Percentiles rank a stretch among this genome's conserved stretches.
Conservation (phyloP, 441 rosid genomes). For the Populus hybrid region DNA sequence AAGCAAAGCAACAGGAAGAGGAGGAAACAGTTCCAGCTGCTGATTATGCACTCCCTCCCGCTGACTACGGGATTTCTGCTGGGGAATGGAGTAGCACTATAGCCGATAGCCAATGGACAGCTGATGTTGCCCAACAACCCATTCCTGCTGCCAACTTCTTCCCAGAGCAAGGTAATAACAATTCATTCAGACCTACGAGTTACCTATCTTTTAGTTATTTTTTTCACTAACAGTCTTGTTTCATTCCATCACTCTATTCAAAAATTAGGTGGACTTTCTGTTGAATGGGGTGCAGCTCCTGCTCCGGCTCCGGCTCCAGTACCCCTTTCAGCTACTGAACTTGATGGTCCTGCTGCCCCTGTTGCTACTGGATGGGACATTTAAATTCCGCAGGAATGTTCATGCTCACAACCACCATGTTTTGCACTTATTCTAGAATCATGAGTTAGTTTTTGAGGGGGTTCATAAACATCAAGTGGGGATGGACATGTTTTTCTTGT, state of each 20-base stretch:
- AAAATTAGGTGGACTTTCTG: background rate
- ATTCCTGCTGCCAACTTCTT: slow-evolving; percentile 37
- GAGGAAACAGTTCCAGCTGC: slow-evolving; percentile 46
- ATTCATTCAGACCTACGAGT: slow-evolving; percentile 5
- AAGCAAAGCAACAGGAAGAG: slow-evolving; percentile 69
- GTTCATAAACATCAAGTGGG: background rate
- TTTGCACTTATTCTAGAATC: background rate
- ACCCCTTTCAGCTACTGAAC: slow-evolving; percentile 11
- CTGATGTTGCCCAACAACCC: slow-evolving; percentile 44
- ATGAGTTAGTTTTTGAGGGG: background rate
- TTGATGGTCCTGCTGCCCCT: background rate
- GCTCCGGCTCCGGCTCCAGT: slow-evolving; percentile 17
- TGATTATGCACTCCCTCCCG: slow-evolving; percentile 42
- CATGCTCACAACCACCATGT: background rate
- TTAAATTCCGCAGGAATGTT: background rate
- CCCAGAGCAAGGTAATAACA: slow-evolving; percentile 33
- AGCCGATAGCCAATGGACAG: slow-evolving; percentile 51
- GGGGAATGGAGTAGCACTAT: slow-evolving; percentile 45
- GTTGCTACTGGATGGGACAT: slow-evolving; percentile 42
- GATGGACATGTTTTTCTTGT: slow-evolving; percentile 1
- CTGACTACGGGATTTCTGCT: slow-evolving; percentile 36
- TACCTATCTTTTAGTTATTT: background rate
- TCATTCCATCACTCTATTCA: background rate
- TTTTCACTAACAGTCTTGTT: background rate
- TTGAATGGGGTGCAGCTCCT: slow-evolving; percentile 44